Base-by-base conservation (phyloP, 495 filamentous ascomycete genomes). In the Copromyces sp. region DNA sequence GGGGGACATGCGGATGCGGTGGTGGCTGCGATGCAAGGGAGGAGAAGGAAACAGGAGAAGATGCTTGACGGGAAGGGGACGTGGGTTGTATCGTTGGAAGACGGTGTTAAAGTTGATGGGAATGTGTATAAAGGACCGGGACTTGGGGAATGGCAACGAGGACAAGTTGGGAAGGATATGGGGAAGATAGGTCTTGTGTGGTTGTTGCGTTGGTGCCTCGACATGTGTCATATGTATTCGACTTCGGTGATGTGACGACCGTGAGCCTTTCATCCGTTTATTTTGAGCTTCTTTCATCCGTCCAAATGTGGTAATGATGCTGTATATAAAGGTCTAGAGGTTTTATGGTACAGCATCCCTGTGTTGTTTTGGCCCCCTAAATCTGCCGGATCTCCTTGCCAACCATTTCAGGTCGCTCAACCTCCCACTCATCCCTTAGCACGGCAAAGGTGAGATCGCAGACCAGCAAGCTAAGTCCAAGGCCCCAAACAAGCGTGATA, bases 401-500 rank as follows among this genome's bases (percentile, higher is more conserved):
- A 71, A 86, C 90, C 87, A 93, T 91, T 78, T 97, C 94, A 9
- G 95, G 94, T 74, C 95, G 82, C 78, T 97, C 93, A 35, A 92
- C 88, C 81, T 99, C 95, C 92, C 93, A 95, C 80, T 99, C 96
- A 75, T 99, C 95, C 70, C 95, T 81, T 59, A 98, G 83, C 8
- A 94, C 92, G 0, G 94, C 93, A 82, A 95, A 99, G 3, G 97
- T 82, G 68, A 90, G 85, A 78, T 99, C 95, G 9, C 90, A 92
- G 0, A 98, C 87, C 44, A 90, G 77, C 39, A 98, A 78, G 1
- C 93, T 94, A 45, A 94, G 84, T 0, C 93, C 95, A 4, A 99
- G 82, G 77, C 93, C 95, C 95, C 95, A 99, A 17, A 98, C 95
- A 0, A 99, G 86, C 5, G 95, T 99, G 78, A 99, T 98, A 77